Percentiles rank a stretch among this genome's conserved stretches.
These are phyloP conservation scores for Solanum clarkiae DNA, from an alignment of 257 asterid species.

Conservation along the genomic window DNA sequence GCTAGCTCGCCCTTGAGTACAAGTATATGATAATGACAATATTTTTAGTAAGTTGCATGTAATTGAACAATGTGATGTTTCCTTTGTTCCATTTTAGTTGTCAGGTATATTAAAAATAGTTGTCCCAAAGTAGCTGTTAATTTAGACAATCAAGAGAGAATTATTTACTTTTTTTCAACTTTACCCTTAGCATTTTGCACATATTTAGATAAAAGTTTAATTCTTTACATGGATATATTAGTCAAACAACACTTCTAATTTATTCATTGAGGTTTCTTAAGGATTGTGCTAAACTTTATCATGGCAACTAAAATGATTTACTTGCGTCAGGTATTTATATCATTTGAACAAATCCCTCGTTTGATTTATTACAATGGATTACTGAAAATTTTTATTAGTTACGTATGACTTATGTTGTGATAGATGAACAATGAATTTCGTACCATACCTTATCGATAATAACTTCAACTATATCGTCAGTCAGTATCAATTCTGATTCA, in stretches of 20 bases:
- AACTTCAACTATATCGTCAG: conserved; percentile 17
- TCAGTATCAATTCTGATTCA: conserved; percentile 29
- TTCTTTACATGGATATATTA: too few relatives aligned
- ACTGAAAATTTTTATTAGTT: neutral
- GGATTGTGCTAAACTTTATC: too few relatives aligned
- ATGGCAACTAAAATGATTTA: neutral
- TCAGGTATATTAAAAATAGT: too few relatives aligned
- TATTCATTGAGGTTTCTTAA: too few relatives aligned
- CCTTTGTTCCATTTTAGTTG: too few relatives aligned
- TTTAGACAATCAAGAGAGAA: too few relatives aligned
- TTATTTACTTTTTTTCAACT: too few relatives aligned
- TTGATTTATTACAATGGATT: neutral
- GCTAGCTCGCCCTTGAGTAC: neutral
- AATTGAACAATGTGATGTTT: neutral
- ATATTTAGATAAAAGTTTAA: too few relatives aligned
- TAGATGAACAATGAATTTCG: neutral
- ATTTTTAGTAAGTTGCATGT: neutral
- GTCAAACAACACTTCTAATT: too few relatives aligned
- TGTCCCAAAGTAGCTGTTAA: too few relatives aligned
- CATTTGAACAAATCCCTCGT: neutral
- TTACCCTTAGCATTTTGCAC: too few relatives aligned
- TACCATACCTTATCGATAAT: conserved; percentile 26
- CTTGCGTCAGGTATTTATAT: neutral
- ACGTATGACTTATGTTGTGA: neutral
- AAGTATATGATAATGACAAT: neutral